Conservation (phyloP, 2,329 filamentous ascomycete genomes). For the Colletotrichum kahawae region DNA sequence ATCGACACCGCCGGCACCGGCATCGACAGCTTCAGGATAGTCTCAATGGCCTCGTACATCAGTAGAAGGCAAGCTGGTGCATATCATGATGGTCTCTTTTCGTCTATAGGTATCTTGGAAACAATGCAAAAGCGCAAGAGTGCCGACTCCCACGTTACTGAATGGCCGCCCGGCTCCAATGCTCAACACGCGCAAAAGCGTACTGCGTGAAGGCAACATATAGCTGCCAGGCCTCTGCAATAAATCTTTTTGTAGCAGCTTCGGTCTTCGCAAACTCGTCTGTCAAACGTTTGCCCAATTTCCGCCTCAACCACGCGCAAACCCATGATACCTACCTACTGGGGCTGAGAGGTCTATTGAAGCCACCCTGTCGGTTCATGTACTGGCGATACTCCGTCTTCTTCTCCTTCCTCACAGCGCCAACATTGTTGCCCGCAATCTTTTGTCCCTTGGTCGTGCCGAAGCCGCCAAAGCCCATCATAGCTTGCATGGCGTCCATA, state of each 20-base stretch:
- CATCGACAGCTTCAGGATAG: constrained; percentile 15
- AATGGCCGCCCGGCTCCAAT: not conserved
- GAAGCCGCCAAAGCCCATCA: constrained; percentile 92
- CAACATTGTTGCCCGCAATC: constrained; percentile 84
- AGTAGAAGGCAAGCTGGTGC: not conserved
- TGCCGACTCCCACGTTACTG: not conserved
- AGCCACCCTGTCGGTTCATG: constrained; percentile 85
- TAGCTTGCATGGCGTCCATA: constrained; percentile 75
- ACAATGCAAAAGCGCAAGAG: not conserved
- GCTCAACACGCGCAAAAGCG: not conserved
- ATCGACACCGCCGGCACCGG: constrained; percentile 25
- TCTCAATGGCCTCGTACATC: not conserved
- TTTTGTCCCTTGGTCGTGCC: constrained; percentile 88
- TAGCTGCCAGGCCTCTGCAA: not conserved
- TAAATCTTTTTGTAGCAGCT: not conserved
- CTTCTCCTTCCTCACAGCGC: constrained; percentile 87
- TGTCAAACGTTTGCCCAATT: not conserved
- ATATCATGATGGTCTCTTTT: not conserved
- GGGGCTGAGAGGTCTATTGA: constrained; percentile 78
- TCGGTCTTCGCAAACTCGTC: not conserved
- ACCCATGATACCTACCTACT: constrained; percentile 33
- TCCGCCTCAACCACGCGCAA: not conserved
- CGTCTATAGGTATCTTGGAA: constrained; percentile 10
- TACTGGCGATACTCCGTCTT: constrained; percentile 96
- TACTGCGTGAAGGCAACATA: not conserved